Evolutionary conservation across 768 basidiomycete species (phyloP).

Genomic region (Hebeloma cylindrosporum): DNA sequence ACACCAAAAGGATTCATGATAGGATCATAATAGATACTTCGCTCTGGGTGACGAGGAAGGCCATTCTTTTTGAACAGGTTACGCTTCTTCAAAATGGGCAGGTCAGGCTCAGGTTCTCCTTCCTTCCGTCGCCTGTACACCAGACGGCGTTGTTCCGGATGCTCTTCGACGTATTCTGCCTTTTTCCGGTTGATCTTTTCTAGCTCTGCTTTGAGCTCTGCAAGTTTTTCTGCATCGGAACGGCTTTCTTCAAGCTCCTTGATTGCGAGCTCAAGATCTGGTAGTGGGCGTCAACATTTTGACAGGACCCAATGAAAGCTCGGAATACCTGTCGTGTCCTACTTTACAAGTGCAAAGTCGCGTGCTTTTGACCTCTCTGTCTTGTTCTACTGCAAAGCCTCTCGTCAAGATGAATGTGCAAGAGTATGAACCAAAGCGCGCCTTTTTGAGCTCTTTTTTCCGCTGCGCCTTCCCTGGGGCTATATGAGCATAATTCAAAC

Average conservation of each 20-base stretch:
- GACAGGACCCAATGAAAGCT: background rate
- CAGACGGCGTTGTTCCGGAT: slow-evolving; percentile 87
- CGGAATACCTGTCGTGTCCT: slow-evolving; percentile 75
- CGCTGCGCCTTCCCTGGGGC: slow-evolving; percentile 82
- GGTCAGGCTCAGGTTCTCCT: slow-evolving; percentile 42
- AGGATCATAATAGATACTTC: slow-evolving; percentile 90
- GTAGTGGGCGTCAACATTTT: slow-evolving; percentile 6
- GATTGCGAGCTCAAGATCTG: slow-evolving; percentile 85
- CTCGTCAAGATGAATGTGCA: slow-evolving; percentile 14
- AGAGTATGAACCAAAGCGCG: slow-evolving; percentile 25
- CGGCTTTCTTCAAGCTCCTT: slow-evolving; percentile 55
- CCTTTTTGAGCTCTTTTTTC: slow-evolving; percentile 96
- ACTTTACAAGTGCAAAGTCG: slow-evolving; percentile 92
- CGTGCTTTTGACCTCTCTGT: slow-evolving; percentile 74
- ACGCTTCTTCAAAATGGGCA: slow-evolving; percentile 50
- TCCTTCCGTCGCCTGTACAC: slow-evolving; percentile 66
- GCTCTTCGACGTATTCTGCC: slow-evolving; percentile 87
- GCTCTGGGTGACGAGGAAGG: slow-evolving; percentile 84
- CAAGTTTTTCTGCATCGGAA: slow-evolving; percentile 62
- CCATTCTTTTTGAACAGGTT: slow-evolving; percentile 83
- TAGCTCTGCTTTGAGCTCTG: slow-evolving; percentile 74
- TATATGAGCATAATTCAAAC: slow-evolving; percentile 5
- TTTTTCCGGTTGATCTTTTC: slow-evolving; percentile 83
- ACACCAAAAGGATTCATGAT: slow-evolving; percentile 93
- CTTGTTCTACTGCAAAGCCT: slow-evolving; percentile 80